Evolutionary conservation across 495 filamentous ascomycete species (phyloP).

Genomic region (Daldinia concentrica): DNA sequence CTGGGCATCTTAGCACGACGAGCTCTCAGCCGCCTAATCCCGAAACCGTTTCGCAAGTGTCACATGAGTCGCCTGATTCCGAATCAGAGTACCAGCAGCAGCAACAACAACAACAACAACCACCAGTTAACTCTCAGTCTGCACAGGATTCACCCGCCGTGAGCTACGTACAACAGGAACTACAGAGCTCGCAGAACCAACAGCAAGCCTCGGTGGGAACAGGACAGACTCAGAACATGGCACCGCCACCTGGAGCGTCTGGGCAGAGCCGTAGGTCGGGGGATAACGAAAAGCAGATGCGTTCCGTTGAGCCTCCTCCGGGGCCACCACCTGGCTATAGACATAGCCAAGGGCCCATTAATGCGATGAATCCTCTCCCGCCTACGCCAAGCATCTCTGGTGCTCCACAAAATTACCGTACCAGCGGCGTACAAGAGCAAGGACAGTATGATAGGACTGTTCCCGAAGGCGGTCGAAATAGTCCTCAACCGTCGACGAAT

Average conservation of each 20-base stretch:
- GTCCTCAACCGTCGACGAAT: slow-evolving; percentile 64
- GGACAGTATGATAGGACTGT: slow-evolving; percentile 52
- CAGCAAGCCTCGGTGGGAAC: slow-evolving; percentile 38
- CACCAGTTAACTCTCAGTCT: slow-evolving; percentile 51
- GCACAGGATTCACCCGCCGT: slow-evolving; percentile 51
- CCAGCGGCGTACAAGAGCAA: slow-evolving; percentile 47
- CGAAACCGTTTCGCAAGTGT: slow-evolving; percentile 67
- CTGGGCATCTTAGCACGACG: slow-evolving; percentile 51
- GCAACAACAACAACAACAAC: slow-evolving; percentile 11
- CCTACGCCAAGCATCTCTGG: slow-evolving; percentile 49
- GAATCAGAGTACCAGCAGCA: slow-evolving; percentile 53
- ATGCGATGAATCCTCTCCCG: slow-evolving; percentile 53
- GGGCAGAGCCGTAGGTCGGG: slow-evolving; percentile 57
- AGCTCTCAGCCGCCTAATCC: slow-evolving; percentile 58
- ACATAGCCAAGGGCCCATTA: slow-evolving; percentile 56
- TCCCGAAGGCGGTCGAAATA: slow-evolving; percentile 65
- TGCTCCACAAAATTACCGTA: slow-evolving; percentile 52
- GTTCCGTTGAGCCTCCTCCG: slow-evolving; percentile 54
- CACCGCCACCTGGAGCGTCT: slow-evolving; percentile 57
- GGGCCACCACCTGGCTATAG: slow-evolving; percentile 60
- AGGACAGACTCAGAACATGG: slow-evolving; percentile 54
- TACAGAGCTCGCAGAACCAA: slow-evolving; percentile 51
- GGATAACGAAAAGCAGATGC: slow-evolving; percentile 55
- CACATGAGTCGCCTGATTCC: slow-evolving; percentile 65
- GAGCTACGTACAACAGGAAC: slow-evolving; percentile 48